These are phyloP conservation scores for Vitis rupestris DNA, from an alignment of 164 flowering plant genomes.

Conservation along the genomic window DNA sequence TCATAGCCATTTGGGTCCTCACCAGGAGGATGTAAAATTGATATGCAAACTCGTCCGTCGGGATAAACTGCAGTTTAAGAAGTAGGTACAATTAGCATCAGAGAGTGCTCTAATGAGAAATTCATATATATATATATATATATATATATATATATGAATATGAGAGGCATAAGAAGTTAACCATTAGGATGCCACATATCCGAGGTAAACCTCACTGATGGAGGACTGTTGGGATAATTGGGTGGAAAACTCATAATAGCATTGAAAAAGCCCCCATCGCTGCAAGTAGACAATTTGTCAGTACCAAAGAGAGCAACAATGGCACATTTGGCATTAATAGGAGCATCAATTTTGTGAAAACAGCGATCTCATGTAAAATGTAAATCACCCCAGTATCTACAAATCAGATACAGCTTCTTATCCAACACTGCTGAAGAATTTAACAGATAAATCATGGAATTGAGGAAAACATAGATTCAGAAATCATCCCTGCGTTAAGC, in stretches of 20 bases:
- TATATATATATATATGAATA: not conserved
- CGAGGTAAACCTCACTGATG: slow-evolving; percentile 59
- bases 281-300: slow-evolving; percentile 18
- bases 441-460: too few relatives aligned
- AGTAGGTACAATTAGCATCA: not conserved
- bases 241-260: slow-evolving; percentile 69
- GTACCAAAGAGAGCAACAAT: too few relatives aligned
- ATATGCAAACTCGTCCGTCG: slow-evolving; percentile 92
- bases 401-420: too few relatives aligned
- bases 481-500: too few relatives aligned
- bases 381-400: too few relatives aligned
- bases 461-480: too few relatives aligned
- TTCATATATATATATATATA: too few relatives aligned
- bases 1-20: slow-evolving; percentile 98
- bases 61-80: slow-evolving; percentile 57
- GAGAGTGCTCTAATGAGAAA: not conserved
- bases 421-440: too few relatives aligned
- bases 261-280: slow-evolving; percentile 76
- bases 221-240: slow-evolving; percentile 69
- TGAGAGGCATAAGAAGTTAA: slow-evolving; percentile 12
- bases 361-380: too few relatives aligned
- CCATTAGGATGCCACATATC: slow-evolving; percentile 84
- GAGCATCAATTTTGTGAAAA: too few relatives aligned
- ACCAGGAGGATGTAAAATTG: slow-evolving; percentile 98
- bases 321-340: too few relatives aligned